phyloP scores from a whole-genome alignment of 495 filamentous ascomycete genomes.

The Oleoguttula mirabilis region DNA sequence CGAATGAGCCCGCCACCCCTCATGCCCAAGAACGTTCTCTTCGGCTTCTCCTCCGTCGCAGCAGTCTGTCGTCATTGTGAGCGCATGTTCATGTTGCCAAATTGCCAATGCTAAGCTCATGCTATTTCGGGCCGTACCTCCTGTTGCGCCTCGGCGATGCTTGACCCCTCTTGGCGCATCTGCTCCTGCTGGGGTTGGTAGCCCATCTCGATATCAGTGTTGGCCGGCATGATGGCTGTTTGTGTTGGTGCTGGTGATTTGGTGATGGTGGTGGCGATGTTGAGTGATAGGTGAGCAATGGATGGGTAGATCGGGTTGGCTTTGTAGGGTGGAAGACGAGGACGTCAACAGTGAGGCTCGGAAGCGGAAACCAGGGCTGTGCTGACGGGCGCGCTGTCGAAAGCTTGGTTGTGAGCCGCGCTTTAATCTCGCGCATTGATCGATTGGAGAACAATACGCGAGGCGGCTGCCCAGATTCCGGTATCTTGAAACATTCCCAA shows the following conservation, averaged over 20 bases:
- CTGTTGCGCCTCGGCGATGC: not conserved
- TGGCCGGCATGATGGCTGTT: not conserved
- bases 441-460: too few species aligned
- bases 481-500: too few species aligned
- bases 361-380: too few species aligned
- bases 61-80: not conserved
- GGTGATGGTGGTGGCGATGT: not conserved
- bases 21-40: slow-evolving; percentile 11
- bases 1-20: slow-evolving; percentile 9
- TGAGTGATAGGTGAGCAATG: not conserved
- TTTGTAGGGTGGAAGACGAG: too few species aligned
- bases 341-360: too few species aligned
- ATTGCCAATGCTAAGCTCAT: not conserved
- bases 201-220: slow-evolving; percentile 3
- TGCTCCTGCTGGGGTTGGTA: not conserved
- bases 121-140: not conserved
- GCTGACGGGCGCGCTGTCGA: too few species aligned
- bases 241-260: not conserved
- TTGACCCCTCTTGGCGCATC: slow-evolving; percentile 2
- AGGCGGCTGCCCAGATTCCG: too few species aligned
- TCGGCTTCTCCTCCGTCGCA: not conserved
- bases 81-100: not conserved
- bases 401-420: too few species aligned
- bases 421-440: too few species aligned
- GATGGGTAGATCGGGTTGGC: too few species aligned